Conservation (phyloP, 1,139 yeast species). For the Blastobotrys illinoisensis region DNA sequence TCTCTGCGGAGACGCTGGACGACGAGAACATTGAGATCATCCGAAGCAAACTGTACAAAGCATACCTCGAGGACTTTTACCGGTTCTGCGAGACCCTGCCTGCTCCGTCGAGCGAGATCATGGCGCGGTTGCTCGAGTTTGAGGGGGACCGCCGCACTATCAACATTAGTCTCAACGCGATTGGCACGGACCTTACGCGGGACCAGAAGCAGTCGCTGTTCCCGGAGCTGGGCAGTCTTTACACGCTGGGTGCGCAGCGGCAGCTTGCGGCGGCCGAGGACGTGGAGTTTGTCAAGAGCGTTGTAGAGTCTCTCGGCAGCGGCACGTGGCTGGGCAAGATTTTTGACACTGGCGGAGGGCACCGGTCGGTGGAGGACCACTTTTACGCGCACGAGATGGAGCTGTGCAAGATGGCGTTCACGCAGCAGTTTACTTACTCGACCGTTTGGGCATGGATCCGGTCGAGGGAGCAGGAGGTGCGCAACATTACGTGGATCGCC, state of each 20-base stretch:
- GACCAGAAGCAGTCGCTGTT: conserved; percentile 67
- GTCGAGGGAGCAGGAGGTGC: conserved; percentile 91
- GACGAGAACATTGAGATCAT: conserved; percentile 94
- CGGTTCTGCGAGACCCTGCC: conserved; percentile 60
- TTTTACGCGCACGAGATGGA: conserved; percentile 91
- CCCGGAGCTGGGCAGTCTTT: conserved; percentile 76
- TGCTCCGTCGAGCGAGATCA: conserved; percentile 74
- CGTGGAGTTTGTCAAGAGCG: conserved; percentile 70
- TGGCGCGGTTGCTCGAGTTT: conserved; percentile 70
- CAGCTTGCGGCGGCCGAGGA: conserved; percentile 76
- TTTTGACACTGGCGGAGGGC: conserved; percentile 51
- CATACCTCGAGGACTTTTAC: conserved; percentile 84
- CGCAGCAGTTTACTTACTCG: conserved; percentile 90
- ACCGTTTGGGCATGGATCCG: conserved; percentile 96
- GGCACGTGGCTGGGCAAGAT: conserved; percentile 54
- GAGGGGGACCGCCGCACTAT: conserved; percentile 96
- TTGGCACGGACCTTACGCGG: conserved; percentile 68
- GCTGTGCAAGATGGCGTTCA: conserved; percentile 84
- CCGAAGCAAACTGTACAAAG: conserved; percentile 85
- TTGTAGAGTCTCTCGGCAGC: conserved; percentile 61
- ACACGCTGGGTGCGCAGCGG: conserved; percentile 60
- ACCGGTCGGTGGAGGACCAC: conserved; percentile 82
- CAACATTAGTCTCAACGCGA: conserved; percentile 84
- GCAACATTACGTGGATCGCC: conserved; percentile 97
- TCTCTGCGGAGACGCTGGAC: conserved; percentile 90